Conservation (phyloP, 1,284 basidiomycete species). For the Marasmius tenuissimus region DNA sequence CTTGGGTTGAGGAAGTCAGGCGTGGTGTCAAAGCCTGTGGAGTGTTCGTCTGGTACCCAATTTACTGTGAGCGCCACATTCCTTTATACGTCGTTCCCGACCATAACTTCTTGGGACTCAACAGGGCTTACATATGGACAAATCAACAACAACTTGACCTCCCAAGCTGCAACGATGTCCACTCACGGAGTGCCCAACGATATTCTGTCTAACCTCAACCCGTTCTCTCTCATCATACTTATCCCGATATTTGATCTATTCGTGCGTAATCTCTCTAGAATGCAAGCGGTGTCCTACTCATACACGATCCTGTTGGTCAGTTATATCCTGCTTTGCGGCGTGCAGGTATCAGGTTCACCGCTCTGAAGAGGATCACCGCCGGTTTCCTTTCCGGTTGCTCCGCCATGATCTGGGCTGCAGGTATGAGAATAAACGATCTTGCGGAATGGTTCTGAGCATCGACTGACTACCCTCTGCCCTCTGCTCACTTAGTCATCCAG, state of each 20-base stretch:
- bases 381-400: constrained; percentile 69
- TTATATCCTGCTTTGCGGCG: constrained; percentile 78
- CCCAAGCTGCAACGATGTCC: constrained; percentile 72
- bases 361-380: constrained; percentile 71
- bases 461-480: neutral
- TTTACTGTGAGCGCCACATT: constrained; percentile 53
- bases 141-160: constrained; percentile 78
- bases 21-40: constrained; percentile 83
- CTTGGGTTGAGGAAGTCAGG: constrained; percentile 82
- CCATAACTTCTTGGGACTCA: neutral
- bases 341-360: constrained; percentile 64
- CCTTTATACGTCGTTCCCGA: too few species aligned
- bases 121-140: constrained; percentile 77
- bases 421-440: neutral
- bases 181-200: constrained; percentile 81
- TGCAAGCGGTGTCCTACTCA: neutral
- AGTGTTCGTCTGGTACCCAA: constrained; percentile 78
- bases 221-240: constrained; percentile 72
- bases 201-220: constrained; percentile 79
- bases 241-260: constrained; percentile 70
- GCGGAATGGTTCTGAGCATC: neutral
- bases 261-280: constrained; percentile 31
- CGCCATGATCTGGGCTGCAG: constrained; percentile 63
- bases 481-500: constrained; percentile 49
- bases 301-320: constrained; percentile 20